Percentiles rank a stretch among this genome's conserved stretches.
Evolutionary conservation across 208 protist species (phyloP).

Genomic region (Crithidia fasciculata): DNA sequence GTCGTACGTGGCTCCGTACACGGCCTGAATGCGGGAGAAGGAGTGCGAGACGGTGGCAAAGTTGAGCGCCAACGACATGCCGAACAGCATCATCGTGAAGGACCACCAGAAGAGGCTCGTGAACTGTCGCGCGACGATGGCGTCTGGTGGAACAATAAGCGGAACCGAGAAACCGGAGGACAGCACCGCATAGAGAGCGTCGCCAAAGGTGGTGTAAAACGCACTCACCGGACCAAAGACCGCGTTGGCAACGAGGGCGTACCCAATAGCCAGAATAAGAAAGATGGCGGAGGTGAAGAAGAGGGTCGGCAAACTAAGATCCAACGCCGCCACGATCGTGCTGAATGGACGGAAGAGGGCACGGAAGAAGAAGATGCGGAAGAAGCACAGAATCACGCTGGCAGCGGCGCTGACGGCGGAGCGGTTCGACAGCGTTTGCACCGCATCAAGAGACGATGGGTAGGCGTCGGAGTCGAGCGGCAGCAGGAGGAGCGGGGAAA

Average conservation of each 20-base stretch:
- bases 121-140: background rate
- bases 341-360: slow-evolving; percentile 2
- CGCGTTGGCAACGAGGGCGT: slow-evolving; percentile 10
- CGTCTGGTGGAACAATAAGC: background rate
- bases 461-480: slow-evolving; percentile 12
- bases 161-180: slow-evolving; percentile 7
- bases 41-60: slow-evolving; percentile 9
- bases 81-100: background rate
- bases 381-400: slow-evolving; percentile 14
- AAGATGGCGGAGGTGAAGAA: background rate
- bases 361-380: slow-evolving; percentile 16
- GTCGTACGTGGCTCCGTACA: slow-evolving; percentile 23
- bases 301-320: slow-evolving; percentile 9
- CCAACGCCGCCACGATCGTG: slow-evolving; percentile 7
- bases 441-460: slow-evolving; percentile 12
- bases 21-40: slow-evolving; percentile 7
- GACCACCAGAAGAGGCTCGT: slow-evolving; percentile 13
- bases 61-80: background rate
- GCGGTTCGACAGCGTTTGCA: background rate
- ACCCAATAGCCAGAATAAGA: background rate
- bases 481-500: background rate
- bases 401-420: background rate
- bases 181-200: slow-evolving; percentile 11
- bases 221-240: slow-evolving; percentile 12
- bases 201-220: slow-evolving; percentile 22